Evolutionary conservation across 2,329 filamentous ascomycete species (phyloP), one percentile per base, ranked within the genome.

Genomic region (Fonsecaea pedrosoi): DNA sequence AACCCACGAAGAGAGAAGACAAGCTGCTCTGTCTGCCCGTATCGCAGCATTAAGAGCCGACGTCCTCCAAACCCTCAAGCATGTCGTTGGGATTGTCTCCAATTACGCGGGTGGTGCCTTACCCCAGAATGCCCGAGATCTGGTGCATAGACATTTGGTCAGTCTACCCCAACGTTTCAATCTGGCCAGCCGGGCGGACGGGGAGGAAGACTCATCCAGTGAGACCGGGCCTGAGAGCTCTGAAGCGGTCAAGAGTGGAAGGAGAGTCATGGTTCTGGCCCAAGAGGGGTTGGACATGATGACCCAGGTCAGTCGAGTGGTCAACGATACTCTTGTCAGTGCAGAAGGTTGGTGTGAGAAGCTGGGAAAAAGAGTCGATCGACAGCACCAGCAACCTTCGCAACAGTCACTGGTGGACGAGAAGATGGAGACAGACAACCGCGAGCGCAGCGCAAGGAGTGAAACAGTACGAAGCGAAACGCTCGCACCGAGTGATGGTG

Each of bases 261-360:
- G 93, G 72, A 86, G 90, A 48, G 93, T 96, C 64, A 81, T 98
- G 12, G 88, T 95, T 1, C 87, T 98, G 60, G 94, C 94, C 6
- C 91, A 90, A 74, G 94, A 98, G 77, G 92, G 94, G 0, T 83
- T 98, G 13, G 93, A 97, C 73, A 97, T 98, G 90, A 93, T 98
- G 85, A 86, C 88, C 0, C 93, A 97, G 77, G 92, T 99, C 58
- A 95, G 89, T 48, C 88, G 89, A 4, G 92, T 97, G 1, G 85
- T 98, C 8, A 92, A 96, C 72, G 91, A 92, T 61, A 98, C 95
- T 0, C 90, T 98, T 61, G 86, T 91, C 63, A 95, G 91, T 73
- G 95, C 95, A 0, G 94, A 98, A 78, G 88, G 90, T 73, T 98
- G 95, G 95, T 92, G 94, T 71, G 90, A 94, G 66, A 84, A 89